Conservation (phyloP, 2,329 filamentous ascomycete genomes). For the Arthrobotrys pseudoclavata region DNA sequence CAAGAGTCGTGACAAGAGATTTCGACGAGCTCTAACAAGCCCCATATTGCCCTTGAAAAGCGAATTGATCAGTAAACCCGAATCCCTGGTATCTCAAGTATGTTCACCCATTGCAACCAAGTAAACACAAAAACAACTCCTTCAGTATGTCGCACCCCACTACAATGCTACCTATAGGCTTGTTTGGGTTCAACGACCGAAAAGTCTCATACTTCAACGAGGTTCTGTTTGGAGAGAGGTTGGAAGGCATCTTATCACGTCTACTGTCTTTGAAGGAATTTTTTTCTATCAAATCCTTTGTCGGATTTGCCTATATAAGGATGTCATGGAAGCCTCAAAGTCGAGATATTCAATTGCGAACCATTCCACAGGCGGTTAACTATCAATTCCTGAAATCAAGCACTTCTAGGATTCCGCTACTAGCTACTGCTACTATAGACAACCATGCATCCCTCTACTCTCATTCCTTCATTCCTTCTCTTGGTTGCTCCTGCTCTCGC, state of each 20-base stretch:
- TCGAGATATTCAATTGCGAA: not conserved
- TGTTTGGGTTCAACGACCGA: not conserved
- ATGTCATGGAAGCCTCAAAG: not conserved
- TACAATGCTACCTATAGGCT: not conserved
- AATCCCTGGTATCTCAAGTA: not conserved
- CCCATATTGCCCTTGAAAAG: not conserved
- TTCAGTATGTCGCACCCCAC: not conserved
- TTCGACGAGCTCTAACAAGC: not conserved
- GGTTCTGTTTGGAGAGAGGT: not conserved
- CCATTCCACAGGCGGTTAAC: not conserved
- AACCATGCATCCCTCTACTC: conserved; percentile 2
- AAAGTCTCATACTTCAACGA: not conserved
- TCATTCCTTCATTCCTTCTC: conserved; percentile 18
- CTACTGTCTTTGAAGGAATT: not conserved
- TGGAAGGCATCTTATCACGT: not conserved
- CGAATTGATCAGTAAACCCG: conserved; percentile 9
- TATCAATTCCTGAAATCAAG: not conserved
- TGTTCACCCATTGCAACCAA: not conserved
- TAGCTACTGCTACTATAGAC: not conserved
- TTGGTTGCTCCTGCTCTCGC: conserved; percentile 5
- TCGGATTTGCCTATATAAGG: not conserved
- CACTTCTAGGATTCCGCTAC: not conserved
- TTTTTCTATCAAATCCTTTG: not conserved
- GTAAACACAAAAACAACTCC: not conserved
- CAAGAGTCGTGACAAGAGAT: not conserved